These are phyloP conservation scores for Crucibulum laeve DNA, from an alignment of 768 basidiomycete species.

Conservation along the genomic window DNA sequence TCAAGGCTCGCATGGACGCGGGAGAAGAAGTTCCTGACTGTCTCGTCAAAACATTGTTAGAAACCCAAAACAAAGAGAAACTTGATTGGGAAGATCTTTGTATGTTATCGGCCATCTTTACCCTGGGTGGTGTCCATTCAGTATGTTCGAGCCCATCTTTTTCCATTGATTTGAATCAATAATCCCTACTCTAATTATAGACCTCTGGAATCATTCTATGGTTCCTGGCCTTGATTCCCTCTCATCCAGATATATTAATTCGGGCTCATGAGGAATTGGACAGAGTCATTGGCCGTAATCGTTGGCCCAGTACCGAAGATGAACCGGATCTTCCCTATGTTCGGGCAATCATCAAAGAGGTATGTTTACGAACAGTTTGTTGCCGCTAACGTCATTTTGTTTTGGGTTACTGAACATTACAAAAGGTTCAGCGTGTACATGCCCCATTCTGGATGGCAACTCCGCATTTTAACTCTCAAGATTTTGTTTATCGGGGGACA, in stretches of 20 bases:
- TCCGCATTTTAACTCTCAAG: conserved; percentile 29
- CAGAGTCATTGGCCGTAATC: conserved; percentile 17
- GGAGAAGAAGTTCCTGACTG: conserved; percentile 38
- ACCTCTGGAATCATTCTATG: conserved; percentile 28
- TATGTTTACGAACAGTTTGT: too few species aligned
- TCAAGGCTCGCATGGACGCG: conserved; percentile 26
- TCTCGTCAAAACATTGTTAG: conserved; percentile 33
- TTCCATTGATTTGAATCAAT: neutral
- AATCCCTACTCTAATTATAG: conserved; percentile 10
- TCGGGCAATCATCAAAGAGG: conserved; percentile 19
- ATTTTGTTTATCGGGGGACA: conserved; percentile 33
- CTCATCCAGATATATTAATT: conserved; percentile 20
- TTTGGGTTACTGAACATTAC: neutral
- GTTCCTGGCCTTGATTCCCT: conserved; percentile 26
- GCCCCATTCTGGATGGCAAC: conserved; percentile 33
- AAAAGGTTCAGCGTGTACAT: conserved; percentile 28
- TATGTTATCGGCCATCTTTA: conserved; percentile 35
- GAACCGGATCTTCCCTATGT: conserved; percentile 21
- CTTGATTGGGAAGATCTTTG: conserved; percentile 33
- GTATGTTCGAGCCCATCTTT: conserved; percentile 18
- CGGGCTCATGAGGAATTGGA: conserved; percentile 25
- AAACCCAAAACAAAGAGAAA: conserved; percentile 25
- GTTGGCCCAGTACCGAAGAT: conserved; percentile 24
- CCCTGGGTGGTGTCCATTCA: conserved; percentile 38
- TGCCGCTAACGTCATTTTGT: neutral